phyloP scores from a whole-genome alignment of 2,329 filamentous ascomycete genomes.

The Fusarium oligoseptatum region DNA sequence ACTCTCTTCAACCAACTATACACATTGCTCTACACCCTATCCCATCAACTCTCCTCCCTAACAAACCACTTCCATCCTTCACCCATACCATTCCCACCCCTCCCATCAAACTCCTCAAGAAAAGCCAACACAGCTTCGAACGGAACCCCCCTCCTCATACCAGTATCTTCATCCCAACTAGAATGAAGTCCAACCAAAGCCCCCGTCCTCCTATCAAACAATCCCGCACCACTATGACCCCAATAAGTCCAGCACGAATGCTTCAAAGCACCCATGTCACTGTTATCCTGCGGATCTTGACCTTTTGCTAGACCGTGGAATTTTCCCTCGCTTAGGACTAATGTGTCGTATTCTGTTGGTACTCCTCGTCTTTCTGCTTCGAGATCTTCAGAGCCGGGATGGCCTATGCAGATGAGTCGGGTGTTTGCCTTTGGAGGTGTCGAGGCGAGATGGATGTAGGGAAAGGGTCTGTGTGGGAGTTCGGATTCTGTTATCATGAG shows the following conservation, averaged over 20 bases:
- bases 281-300: constrained; percentile 63
- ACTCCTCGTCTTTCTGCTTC: constrained; percentile 53
- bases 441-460: constrained; percentile 31
- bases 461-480: constrained; percentile 34
- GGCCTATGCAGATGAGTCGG: constrained; percentile 51
- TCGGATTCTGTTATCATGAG: constrained; percentile 54
- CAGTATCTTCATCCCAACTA: constrained; percentile 66
- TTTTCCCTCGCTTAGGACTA: constrained; percentile 60
- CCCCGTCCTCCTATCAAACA: constrained; percentile 56
- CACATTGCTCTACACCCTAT: neutral
- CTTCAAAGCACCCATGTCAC: constrained; percentile 64
- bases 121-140: constrained; percentile 60
- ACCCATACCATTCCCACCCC: constrained; percentile 4
- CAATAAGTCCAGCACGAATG: constrained; percentile 70
- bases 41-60: neutral
- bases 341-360: constrained; percentile 59
- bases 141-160: constrained; percentile 63
- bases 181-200: constrained; percentile 64
- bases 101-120: constrained; percentile 40
- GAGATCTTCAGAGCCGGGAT: constrained; percentile 57
- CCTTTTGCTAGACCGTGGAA: constrained; percentile 55
- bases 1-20: neutral
- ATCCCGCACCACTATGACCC: constrained; percentile 66
- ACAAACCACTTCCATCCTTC: constrained; percentile 33
- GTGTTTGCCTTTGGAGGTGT: constrained; percentile 33